Evolutionary conservation across 805 yeast species (phyloP).

Genomic region (Ogataea populi-albae): DNA sequence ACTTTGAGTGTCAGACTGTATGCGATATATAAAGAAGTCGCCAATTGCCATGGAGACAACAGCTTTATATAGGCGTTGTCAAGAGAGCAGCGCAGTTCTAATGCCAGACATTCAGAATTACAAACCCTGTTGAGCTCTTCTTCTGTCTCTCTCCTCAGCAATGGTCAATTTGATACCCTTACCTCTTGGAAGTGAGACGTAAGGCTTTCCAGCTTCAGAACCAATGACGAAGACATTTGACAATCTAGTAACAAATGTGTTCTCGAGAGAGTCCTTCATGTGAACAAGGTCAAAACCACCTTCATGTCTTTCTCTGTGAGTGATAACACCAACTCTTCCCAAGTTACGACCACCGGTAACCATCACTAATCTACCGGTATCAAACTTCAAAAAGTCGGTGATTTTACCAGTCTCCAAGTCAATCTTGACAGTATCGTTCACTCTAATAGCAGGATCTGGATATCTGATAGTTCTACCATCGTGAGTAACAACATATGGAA

Average conservation of each 20-base stretch:
- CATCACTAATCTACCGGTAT: slow-evolving; percentile 88
- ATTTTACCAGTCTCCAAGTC: slow-evolving; percentile 96
- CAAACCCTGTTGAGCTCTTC: slow-evolving; percentile 78
- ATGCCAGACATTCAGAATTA: slow-evolving; percentile 25
- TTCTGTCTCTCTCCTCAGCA: slow-evolving; percentile 98
- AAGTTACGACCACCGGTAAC: slow-evolving; percentile 98
- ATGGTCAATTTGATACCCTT: slow-evolving; percentile 96
- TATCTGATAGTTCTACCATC: slow-evolving; percentile 99
- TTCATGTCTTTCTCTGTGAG: slow-evolving; percentile 96
- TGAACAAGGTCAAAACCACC: slow-evolving; percentile 98
- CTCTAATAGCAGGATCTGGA: slow-evolving; percentile 97
- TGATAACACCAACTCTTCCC: slow-evolving; percentile 96
- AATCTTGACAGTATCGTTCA: slow-evolving; percentile 96
- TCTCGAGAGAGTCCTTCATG: slow-evolving; percentile 92
- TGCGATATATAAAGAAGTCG: slow-evolving; percentile 7
- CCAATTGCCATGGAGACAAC: slow-evolving; percentile 5
- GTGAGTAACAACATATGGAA: slow-evolving; percentile 98
- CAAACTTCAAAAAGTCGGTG: slow-evolving; percentile 84
- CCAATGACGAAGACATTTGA: slow-evolving; percentile 92
- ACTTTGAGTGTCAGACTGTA: neutral
- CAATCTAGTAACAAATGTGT: slow-evolving; percentile 93
- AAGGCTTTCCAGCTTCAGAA: slow-evolving; percentile 86
- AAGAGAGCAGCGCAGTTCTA: slow-evolving; percentile 6
- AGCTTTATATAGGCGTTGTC: slow-evolving; percentile 2
- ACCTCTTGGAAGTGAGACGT: slow-evolving; percentile 96